These are phyloP conservation scores for Arthrobotrys sphaeroides DNA, from an alignment of 2,329 filamentous ascomycete species.

Conservation along the genomic window DNA sequence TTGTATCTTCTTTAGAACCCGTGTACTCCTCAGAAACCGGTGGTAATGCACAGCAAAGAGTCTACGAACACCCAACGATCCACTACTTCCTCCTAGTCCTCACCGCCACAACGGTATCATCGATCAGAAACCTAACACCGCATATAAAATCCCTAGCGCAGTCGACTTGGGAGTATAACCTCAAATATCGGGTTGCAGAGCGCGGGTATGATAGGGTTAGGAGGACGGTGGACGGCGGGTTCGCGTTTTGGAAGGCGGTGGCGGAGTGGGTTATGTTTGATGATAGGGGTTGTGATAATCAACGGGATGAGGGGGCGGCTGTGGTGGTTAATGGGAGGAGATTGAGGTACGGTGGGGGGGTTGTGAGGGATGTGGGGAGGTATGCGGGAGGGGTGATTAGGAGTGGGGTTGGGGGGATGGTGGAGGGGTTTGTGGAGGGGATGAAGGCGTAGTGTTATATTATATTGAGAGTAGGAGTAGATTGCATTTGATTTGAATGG, in stretches of 20 bases:
- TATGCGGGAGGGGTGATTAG: constrained; percentile 45
- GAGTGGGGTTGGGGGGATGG: constrained; percentile 39
- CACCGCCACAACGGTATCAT: constrained; percentile 38
- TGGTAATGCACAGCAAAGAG: not conserved
- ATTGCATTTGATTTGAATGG: not conserved
- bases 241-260: constrained; percentile 46
- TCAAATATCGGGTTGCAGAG: constrained; percentile 39
- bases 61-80: constrained; percentile 41
- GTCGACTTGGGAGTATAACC: constrained; percentile 49
- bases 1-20: constrained; percentile 27
- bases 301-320: not conserved
- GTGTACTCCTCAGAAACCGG: not conserved
- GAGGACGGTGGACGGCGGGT: constrained; percentile 24
- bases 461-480: not conserved
- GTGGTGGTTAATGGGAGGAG: constrained; percentile 12
- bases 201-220: constrained; percentile 23
- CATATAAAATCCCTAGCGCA: constrained; percentile 42
- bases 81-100: constrained; percentile 35
- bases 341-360: constrained; percentile 35
- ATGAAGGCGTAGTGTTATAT: constrained; percentile 20
- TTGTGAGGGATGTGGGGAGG: constrained; percentile 32
- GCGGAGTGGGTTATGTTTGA: constrained; percentile 52
- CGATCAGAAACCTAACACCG: constrained; percentile 39
- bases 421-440: constrained; percentile 46
- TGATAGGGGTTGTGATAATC: not conserved